Evolutionary conservation across 495 filamentous ascomycete species (phyloP).

Genomic region (Talaromyces wortmannii): DNA sequence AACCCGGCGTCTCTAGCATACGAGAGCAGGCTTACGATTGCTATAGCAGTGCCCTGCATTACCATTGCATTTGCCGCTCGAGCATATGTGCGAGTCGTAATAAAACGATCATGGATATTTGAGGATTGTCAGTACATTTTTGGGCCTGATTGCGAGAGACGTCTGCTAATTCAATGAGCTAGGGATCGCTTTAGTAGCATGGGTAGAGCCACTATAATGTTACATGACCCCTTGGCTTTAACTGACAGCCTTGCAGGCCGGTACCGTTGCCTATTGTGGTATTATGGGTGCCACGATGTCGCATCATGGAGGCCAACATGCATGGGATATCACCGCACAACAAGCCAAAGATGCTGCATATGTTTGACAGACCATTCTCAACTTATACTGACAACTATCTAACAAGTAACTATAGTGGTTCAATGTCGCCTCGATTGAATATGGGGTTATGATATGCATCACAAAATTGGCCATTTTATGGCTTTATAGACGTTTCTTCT

Average conservation of each 20-base stretch:
- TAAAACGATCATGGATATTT: slow-evolving; percentile 8
- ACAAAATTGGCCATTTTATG: slow-evolving; percentile 33
- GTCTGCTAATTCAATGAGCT: neutral
- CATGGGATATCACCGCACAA: slow-evolving; percentile 19
- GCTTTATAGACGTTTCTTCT: slow-evolving; percentile 32
- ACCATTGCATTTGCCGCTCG: slow-evolving; percentile 10
- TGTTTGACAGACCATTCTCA: neutral
- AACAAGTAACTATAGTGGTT: neutral
- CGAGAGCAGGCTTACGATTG: slow-evolving; percentile 4
- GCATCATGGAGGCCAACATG: slow-evolving; percentile 21
- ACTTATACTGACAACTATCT: neutral
- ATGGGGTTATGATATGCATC: slow-evolving; percentile 26
- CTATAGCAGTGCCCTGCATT: slow-evolving; percentile 5
- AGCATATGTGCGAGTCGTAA: slow-evolving; percentile 3
- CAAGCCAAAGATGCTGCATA: slow-evolving; percentile 12
- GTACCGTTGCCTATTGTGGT: slow-evolving; percentile 6
- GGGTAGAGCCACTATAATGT: neutral
- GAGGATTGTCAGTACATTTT: slow-evolving; percentile 12
- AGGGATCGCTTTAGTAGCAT: neutral
- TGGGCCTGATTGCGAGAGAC: neutral
- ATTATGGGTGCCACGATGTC: slow-evolving; percentile 7
- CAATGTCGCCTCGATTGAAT: slow-evolving; percentile 12
- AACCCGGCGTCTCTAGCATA: neutral
- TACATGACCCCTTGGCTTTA: neutral
- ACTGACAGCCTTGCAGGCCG: neutral